phyloP scores from a whole-genome alignment of 805 yeast species.

The Yarrowia sp. region DNA sequence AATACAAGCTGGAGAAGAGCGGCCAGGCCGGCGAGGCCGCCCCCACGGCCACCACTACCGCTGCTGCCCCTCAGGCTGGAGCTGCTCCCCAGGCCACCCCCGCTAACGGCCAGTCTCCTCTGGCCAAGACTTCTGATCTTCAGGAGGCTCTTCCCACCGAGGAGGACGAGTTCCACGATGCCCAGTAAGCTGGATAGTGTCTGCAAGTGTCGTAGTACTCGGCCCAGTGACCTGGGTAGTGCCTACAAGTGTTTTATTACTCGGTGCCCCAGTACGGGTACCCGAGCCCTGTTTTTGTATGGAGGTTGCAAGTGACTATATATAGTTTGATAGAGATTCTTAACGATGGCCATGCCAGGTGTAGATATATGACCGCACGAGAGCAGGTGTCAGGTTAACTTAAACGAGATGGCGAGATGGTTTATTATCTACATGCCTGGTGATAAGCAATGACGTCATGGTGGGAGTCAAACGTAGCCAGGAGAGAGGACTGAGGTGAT shows the following conservation, averaged over 20 bases:
- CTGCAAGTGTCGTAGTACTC: too few relatives aligned
- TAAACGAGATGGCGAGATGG: too few relatives aligned
- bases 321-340: slow-evolving; percentile 24
- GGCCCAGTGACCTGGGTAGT: too few relatives aligned
- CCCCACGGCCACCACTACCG: slow-evolving; percentile 19
- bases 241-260: too few relatives aligned
- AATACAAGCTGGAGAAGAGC: slow-evolving; percentile 48
- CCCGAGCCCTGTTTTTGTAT: slow-evolving; percentile 5
- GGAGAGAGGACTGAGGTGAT: too few relatives aligned
- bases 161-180: slow-evolving; percentile 46
- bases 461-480: too few relatives aligned
- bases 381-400: too few relatives aligned
- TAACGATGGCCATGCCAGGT: not conserved
- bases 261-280: too few relatives aligned
- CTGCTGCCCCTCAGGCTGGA: slow-evolving; percentile 19
- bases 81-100: slow-evolving; percentile 10
- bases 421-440: too few relatives aligned
- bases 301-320: slow-evolving; percentile 29
- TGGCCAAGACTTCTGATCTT: slow-evolving; percentile 41
- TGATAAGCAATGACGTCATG: too few relatives aligned
- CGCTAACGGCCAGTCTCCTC: slow-evolving; percentile 37
- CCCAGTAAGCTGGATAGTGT: slow-evolving; percentile 25
- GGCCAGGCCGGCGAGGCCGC: slow-evolving; percentile 4
- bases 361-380: too few relatives aligned
- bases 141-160: slow-evolving; percentile 41